A percentile compares a stretch with the other conserved stretches of the same genome.
phyloP scores from a whole-genome alignment of 2,329 filamentous ascomycete species.

The Cladosporium cucumerinum region DNA sequence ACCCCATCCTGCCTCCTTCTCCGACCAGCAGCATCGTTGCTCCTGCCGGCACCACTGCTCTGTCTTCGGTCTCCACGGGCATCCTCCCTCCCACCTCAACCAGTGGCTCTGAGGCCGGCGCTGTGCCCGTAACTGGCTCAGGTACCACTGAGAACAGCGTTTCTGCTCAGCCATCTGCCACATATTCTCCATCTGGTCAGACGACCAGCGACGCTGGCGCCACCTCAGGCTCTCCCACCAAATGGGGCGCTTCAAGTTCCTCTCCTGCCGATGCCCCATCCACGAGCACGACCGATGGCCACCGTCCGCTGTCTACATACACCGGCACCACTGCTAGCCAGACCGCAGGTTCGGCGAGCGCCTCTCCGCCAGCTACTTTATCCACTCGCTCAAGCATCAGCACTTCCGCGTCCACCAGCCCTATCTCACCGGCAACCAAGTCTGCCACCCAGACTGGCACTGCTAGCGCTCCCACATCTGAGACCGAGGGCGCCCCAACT shows the following conservation, averaged over 20 bases:
- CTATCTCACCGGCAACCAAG: background rate
- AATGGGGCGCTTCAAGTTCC: background rate
- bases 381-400: background rate
- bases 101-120: background rate
- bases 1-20: conserved; percentile 9
- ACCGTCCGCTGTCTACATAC: background rate
- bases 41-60: background rate
- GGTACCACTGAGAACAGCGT: background rate
- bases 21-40: conserved; percentile 1
- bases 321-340: background rate
- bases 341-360: background rate
- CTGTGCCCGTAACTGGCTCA: background rate
- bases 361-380: background rate
- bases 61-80: conserved; percentile 12
- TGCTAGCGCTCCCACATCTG: background rate
- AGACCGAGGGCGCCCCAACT: background rate
- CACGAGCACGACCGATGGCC: background rate
- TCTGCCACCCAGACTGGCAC: background rate
- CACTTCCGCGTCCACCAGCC: background rate
- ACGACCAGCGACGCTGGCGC: background rate
- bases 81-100: conserved; percentile 12
- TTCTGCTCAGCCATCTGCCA: background rate
- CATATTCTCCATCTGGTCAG: background rate
- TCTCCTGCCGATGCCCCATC: background rate
- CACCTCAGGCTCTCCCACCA: background rate